phyloP scores from a whole-genome alignment of 805 yeast species.

The Ogataea philodendri region DNA sequence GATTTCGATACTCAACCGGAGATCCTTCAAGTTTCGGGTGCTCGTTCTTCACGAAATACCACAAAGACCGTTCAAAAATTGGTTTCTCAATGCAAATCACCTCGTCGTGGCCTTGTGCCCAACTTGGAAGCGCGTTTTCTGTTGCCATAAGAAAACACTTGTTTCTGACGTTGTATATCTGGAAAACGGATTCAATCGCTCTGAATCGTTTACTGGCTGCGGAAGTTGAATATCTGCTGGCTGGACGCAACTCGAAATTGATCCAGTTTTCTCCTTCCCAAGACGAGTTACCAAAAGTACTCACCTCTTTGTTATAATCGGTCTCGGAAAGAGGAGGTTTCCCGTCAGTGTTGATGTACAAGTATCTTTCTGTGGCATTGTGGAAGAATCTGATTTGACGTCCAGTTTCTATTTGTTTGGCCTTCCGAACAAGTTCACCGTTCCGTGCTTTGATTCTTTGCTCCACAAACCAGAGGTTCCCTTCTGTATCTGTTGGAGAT shows the following conservation, averaged over 20 bases:
- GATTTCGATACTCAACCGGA: conserved; percentile 30
- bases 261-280: conserved; percentile 67
- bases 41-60: conserved; percentile 67
- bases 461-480: conserved; percentile 77
- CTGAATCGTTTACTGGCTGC: conserved; percentile 38
- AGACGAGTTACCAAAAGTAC: conserved; percentile 63
- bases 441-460: conserved; percentile 36
- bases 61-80: conserved; percentile 59
- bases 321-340: conserved; percentile 90
- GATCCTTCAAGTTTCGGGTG: conserved; percentile 49
- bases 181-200: conserved; percentile 69
- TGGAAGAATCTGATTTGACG: conserved; percentile 69
- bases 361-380: conserved; percentile 58
- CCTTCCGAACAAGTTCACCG: conserved; percentile 37
- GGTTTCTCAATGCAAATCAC: conserved; percentile 83
- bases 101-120: conserved; percentile 87
- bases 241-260: conserved; percentile 61
- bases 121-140: conserved; percentile 64
- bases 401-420: conserved; percentile 42
- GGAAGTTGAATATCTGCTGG: conserved; percentile 36
- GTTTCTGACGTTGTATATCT: conserved; percentile 62
- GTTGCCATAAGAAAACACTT: conserved; percentile 76
- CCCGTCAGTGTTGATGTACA: conserved; percentile 59
- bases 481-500: conserved; percentile 54
- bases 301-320: conserved; percentile 84